A percentile compares a stretch with the other conserved stretches of the same genome.
phyloP scores from a whole-genome alignment of 2,329 filamentous ascomycete genomes.

The Fusarium hostae region DNA sequence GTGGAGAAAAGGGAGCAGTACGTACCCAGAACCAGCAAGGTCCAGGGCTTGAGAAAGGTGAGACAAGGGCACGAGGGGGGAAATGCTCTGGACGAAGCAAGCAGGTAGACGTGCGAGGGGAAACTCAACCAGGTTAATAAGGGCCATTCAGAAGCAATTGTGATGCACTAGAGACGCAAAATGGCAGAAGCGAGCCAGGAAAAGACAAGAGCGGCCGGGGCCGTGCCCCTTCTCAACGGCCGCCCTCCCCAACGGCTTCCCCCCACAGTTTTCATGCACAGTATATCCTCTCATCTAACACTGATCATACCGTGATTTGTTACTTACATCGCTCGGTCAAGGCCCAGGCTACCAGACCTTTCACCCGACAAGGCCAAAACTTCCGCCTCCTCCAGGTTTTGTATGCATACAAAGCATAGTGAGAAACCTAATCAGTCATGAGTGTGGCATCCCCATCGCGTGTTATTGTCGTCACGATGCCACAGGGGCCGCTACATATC shows the following conservation, averaged over 20 bases:
- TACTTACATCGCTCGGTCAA: constrained; percentile 30
- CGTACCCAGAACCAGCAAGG: constrained; percentile 34
- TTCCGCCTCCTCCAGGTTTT: constrained; percentile 42
- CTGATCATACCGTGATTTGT: constrained; percentile 27
- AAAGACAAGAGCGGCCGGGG: constrained; percentile 43
- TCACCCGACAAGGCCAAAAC: constrained; percentile 3
- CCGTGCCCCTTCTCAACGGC: constrained; percentile 46
- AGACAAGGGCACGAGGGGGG: constrained; percentile 41
- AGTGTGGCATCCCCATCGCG: constrained; percentile 41
- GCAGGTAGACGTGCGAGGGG: constrained; percentile 32
- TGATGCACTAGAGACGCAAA: constrained; percentile 33
- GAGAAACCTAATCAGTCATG: constrained; percentile 45
- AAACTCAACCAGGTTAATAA: constrained; percentile 13
- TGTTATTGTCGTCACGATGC: constrained; percentile 45
- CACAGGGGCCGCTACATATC: constrained; percentile 26
- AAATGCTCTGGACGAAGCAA: constrained; percentile 33
- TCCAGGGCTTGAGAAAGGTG: constrained; percentile 26
- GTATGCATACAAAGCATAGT: constrained; percentile 41
- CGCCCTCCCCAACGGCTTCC: constrained; percentile 43
- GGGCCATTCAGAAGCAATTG: constrained; percentile 21
- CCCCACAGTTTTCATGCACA: constrained; percentile 38
- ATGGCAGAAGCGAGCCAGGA: constrained; percentile 36
- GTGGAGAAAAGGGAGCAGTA: constrained; percentile 33
- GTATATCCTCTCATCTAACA: constrained; percentile 14
- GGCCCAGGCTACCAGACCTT: constrained; percentile 13